A percentile compares a stretch with the other conserved stretches of the same genome.
Conservation (phyloP, 495 filamentous ascomycete genomes). For the Elaphomyces granulatus region DNA sequence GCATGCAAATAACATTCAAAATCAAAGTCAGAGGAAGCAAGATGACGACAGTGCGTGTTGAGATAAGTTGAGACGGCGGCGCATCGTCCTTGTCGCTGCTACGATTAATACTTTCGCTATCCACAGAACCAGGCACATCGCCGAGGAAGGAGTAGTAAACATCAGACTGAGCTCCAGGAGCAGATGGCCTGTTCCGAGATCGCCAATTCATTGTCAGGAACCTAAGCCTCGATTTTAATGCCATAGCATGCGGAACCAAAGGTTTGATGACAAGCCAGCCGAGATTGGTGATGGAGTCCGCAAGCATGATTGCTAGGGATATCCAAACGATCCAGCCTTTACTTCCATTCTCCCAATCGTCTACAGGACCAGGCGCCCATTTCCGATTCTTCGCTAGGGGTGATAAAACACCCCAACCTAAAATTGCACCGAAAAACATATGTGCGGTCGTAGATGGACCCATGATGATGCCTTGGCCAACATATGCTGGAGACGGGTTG, state of each 20-base stretch:
- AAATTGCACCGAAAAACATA: slow-evolving; percentile 81
- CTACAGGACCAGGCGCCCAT: slow-evolving; percentile 79
- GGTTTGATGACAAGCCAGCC: slow-evolving; percentile 62
- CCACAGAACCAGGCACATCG: slow-evolving; percentile 13
- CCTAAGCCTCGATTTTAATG: slow-evolving; percentile 19
- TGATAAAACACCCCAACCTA: slow-evolving; percentile 87
- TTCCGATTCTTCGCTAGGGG: slow-evolving; percentile 71
- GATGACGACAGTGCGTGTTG: slow-evolving; percentile 51
- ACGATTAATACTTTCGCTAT: slow-evolving; percentile 5
- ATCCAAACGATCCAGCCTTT: slow-evolving; percentile 99
- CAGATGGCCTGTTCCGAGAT: slow-evolving; percentile 1
- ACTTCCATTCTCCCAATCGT: slow-evolving; percentile 78
- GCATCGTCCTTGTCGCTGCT: slow-evolving; percentile 49
- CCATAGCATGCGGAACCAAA: slow-evolving; percentile 29
- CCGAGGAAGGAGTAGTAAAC: slow-evolving; percentile 28
- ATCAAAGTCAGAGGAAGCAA: slow-evolving; percentile 62
- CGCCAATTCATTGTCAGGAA: slow-evolving; percentile 18
- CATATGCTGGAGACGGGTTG: slow-evolving; percentile 88
- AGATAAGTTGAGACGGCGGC: slow-evolving; percentile 68
- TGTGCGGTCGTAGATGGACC: slow-evolving; percentile 79
- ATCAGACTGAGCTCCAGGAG: slow-evolving; percentile 14
- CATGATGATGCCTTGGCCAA: slow-evolving; percentile 75
- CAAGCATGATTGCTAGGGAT: slow-evolving; percentile 90
- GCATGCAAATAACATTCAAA: slow-evolving; percentile 68
- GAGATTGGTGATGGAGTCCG: slow-evolving; percentile 79